These are phyloP conservation scores for Bipolaris bicolor DNA, from an alignment of 2,329 filamentous ascomycete genomes.

Conservation along the genomic window DNA sequence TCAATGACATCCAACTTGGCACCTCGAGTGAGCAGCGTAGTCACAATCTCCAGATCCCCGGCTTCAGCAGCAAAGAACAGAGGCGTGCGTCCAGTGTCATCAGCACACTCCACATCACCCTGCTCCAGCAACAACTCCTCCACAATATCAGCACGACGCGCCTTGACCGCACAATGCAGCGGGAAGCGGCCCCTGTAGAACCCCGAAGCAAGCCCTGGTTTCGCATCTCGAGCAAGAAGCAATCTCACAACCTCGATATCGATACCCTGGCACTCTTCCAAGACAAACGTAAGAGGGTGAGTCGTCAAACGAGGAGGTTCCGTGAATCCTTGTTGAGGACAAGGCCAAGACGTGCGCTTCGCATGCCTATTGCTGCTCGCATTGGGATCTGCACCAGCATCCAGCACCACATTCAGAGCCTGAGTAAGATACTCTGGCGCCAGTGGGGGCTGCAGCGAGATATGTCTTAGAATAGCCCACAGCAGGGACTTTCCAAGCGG, in stretches of 20 bases:
- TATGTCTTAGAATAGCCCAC: constrained; percentile 33
- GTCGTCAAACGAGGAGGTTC: constrained; percentile 13
- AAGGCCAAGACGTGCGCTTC: constrained; percentile 17
- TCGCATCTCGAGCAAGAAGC: constrained; percentile 29
- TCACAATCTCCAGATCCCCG: constrained; percentile 30
- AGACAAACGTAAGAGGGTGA: constrained; percentile 33
- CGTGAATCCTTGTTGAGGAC: constrained; percentile 12
- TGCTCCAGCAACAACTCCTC: constrained; percentile 30
- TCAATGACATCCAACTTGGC: constrained; percentile 26
- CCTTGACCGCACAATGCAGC: constrained; percentile 35
- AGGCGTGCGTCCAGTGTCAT: constrained; percentile 27
- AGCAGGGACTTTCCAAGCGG: constrained; percentile 26
- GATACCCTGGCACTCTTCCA: constrained; percentile 31
- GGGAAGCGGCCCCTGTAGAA: constrained; percentile 35
- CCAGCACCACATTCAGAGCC: constrained; percentile 24
- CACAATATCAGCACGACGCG: constrained; percentile 33
- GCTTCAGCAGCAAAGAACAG: constrained; percentile 31
- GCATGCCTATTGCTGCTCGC: constrained; percentile 19
- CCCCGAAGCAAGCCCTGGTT: constrained; percentile 25
- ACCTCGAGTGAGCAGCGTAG: constrained; percentile 26
- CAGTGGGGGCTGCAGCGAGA: constrained; percentile 18
- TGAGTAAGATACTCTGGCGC: constrained; percentile 27
- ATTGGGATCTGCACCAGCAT: constrained; percentile 30
- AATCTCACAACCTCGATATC: constrained; percentile 31
- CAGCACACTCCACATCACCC: constrained; percentile 24